phyloP scores from a whole-genome alignment of 495 filamentous ascomycete species.

The Podospora pseudoanserina region DNA sequence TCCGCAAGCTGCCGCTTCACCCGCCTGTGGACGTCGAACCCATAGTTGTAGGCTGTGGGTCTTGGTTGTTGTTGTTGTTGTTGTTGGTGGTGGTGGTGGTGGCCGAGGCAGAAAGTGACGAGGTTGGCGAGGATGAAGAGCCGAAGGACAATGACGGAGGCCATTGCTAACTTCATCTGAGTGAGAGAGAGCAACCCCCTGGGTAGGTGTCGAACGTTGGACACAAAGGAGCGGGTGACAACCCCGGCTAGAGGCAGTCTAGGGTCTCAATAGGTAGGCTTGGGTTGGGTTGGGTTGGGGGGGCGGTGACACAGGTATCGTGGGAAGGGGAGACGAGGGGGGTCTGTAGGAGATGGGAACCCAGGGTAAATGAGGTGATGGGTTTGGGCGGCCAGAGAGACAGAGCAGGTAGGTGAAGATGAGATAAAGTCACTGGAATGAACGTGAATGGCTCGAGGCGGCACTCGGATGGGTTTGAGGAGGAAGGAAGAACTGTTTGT shows the following conservation, averaged over 20 bases:
- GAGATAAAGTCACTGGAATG: background rate
- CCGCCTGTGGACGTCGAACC: slow-evolving; percentile 31
- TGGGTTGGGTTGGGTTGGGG: background rate
- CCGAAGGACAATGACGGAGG: slow-evolving; percentile 8
- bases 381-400: background rate
- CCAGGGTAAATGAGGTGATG: background rate
- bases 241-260: background rate
- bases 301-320: background rate
- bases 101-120: slow-evolving; percentile 14
- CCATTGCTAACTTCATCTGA: slow-evolving; percentile 9
- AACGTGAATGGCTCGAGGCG: background rate
- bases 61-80: background rate
- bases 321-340: background rate
- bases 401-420: background rate
- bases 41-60: slow-evolving; percentile 39
- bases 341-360: background rate
- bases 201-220: slow-evolving; percentile 6
- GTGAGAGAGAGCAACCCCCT: background rate
- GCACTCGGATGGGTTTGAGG: background rate
- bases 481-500: background rate
- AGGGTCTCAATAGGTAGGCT: background rate
- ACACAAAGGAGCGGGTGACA: background rate
- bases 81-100: slow-evolving; percentile 1
- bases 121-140: slow-evolving; percentile 7
- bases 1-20: slow-evolving; percentile 26